Conservation (phyloP, 106 monocot species). For the Allium sativum region DNA sequence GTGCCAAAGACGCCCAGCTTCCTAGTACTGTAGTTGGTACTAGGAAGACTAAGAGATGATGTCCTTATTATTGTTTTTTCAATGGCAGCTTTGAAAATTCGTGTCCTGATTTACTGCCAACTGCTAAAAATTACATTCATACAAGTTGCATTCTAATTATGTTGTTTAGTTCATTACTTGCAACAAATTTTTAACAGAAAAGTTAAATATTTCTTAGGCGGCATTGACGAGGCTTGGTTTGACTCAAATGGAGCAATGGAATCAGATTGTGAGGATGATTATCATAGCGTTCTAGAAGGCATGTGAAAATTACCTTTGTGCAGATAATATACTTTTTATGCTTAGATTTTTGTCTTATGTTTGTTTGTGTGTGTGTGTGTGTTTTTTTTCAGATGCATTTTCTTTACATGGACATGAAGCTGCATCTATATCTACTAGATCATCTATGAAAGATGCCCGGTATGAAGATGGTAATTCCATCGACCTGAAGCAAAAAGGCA, state of each 20-base stretch:
- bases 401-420: conserved; percentile 63
- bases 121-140: too few species aligned
- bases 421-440: conserved; percentile 28
- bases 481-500: conserved; percentile 20
- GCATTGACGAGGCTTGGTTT: conserved; percentile 70
- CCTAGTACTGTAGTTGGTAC: too few species aligned
- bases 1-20: too few species aligned
- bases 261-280: conserved; percentile 88
- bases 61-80: too few species aligned
- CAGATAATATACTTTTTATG: too few species aligned
- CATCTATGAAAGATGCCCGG: conserved; percentile 38
- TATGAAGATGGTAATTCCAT: conserved; percentile 17
- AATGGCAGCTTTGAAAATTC: too few species aligned
- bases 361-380: neutral
- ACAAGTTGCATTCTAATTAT: neutral
- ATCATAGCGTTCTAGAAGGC: conserved; percentile 77
- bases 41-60: too few species aligned
- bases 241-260: conserved; percentile 55
- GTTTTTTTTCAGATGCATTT: conserved; percentile 38
- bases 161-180: neutral
- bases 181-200: conserved; percentile 1
- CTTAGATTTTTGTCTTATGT: neutral
- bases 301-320: conserved; percentile 7
- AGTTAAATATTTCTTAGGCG: conserved; percentile 20
- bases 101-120: too few species aligned